Base-by-base conservation (phyloP, 345 rosid species). In the Noccaea bulbosa region DNA sequence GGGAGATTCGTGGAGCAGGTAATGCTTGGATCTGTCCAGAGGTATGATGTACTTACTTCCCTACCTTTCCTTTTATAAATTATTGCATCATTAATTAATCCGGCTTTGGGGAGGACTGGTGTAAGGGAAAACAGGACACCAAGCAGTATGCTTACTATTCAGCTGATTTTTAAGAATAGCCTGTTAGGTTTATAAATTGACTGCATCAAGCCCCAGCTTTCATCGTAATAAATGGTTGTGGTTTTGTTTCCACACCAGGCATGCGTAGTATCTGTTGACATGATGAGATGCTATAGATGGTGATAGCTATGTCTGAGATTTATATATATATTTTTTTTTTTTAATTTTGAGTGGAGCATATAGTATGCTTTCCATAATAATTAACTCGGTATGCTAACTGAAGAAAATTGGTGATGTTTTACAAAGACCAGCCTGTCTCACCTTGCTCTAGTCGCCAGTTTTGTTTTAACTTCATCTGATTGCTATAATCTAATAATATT, bases 11-110 rank as follows among this genome's bases (percentile, higher is more conserved):
- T 46, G 98, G 98, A 65, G 98, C 97, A 33, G 98, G 98, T 73
- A 93, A 93, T 83, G 96, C 94, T 54, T 93, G 98, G 98, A 80
- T 93, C 61, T 93, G 96, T 74, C 97, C 91, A n/a, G 98, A 93
- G 94, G 98, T 93, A 81, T 58, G 56, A 12, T 58, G 7, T 50
- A 48, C 51, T 27, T 45, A 51, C 39, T 41, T 59, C 32, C 10
- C 30, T 20, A n/a, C 11, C 30, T 33, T 54, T 52, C 9, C 22
- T 20, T 20, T 20, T 51, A 51, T 41, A n/a, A n/a, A n/a, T n/a
- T n/a, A n/a, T 50, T 9, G 22, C 62, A 34, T 20, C 54, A 50
- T 51, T 51, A 12, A 16, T 71, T 22, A 40, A 52, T 62, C 40
- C 1, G 32, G 62, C 45, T 71, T 51, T 40, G 17, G 30, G 15